Conservation (phyloP, 768 basidiomycete species). For the Agrocybe praecox region DNA sequence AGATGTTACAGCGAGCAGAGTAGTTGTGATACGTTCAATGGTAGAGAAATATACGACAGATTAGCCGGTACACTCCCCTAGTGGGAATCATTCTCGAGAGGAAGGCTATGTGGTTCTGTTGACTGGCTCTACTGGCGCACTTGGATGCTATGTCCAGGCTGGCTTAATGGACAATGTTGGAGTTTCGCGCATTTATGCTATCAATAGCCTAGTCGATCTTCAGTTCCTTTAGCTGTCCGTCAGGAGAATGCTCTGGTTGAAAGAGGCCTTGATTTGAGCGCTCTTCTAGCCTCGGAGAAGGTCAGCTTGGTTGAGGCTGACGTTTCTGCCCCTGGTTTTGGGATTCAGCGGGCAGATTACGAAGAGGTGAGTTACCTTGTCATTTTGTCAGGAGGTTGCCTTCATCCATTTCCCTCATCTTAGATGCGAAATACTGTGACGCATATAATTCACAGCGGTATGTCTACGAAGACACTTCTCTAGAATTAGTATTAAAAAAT, state of each 20-base stretch:
- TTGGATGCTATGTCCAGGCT: constrained; percentile 36
- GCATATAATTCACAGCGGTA: constrained; percentile 14
- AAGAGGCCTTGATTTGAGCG: neutral
- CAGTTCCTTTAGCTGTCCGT: neutral
- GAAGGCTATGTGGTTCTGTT: constrained; percentile 23
- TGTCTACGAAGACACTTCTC: neutral
- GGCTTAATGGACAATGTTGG: constrained; percentile 21
- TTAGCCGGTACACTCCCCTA: neutral
- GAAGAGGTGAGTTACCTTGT: constrained; percentile 2
- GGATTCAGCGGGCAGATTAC: neutral
- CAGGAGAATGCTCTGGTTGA: constrained; percentile 9
- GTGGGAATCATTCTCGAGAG: neutral
- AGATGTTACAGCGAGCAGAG: neutral
- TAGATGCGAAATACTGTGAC: constrained; percentile 8
- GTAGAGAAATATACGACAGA: constrained; percentile 2
- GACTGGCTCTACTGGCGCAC: constrained; percentile 38
- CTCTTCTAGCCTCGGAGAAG: constrained; percentile 3
- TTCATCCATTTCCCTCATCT: too few relatives aligned
- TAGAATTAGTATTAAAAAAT: too few relatives aligned
- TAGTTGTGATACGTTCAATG: constrained; percentile 6
- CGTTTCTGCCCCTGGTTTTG: neutral
- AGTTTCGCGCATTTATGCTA: constrained; percentile 30
- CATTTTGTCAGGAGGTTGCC: too few relatives aligned
- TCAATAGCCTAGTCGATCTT: constrained; percentile 26
- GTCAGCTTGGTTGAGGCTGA: constrained; percentile 7